Evolutionary conservation across 805 yeast species (phyloP), one percentile per base, ranked within the genome.

Genomic region (Teunomyces pallodes): DNA sequence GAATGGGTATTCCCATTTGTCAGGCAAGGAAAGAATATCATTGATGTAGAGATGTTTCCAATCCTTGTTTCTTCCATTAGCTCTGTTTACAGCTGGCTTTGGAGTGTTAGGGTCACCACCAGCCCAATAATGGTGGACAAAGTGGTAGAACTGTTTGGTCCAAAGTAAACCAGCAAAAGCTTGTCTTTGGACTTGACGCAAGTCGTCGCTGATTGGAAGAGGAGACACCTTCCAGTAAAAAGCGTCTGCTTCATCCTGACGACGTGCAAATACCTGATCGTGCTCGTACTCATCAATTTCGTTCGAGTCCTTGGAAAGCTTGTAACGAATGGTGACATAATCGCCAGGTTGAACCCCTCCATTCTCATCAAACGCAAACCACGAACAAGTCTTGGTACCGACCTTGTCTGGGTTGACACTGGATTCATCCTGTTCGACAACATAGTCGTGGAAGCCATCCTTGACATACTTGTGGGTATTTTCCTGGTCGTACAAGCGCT

Each of bases 1-100:
- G 65, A 90, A 90, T 9, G 96, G 96, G 66, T 90, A 90, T 67
- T 90, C 97, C 89, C 96, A 90, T 64, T 90, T 91, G 64, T 90
- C 97, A 2, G 97, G 97, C 75, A 90, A 78, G 1, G 96, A 87
- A 57, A 90, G 74, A 42, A 90, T 79, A 65, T 90, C 96, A 62
- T 89, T 92, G 59, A 87, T 86, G 69, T 89, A 89, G 65, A 90
- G 72, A 65, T 90, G 95, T 58, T 81, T 81, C 97, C 97, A 90
- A 47, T 87, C 90, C 59, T 80, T 77, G 68, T 90, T 90, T 66
- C 97, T 77, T n/a, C 92, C 88, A 60, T 85, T 82, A 27, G 91
- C 92, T 55, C 97, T 74, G 58, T 90, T 83, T 9, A 79, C 77
- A 2, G 91, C 86, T 0, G 96, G 96, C 36, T 87, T 79, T 6